Base-by-base conservation (phyloP, 805 yeast genomes). In the Clavispora carvajalis region DNA sequence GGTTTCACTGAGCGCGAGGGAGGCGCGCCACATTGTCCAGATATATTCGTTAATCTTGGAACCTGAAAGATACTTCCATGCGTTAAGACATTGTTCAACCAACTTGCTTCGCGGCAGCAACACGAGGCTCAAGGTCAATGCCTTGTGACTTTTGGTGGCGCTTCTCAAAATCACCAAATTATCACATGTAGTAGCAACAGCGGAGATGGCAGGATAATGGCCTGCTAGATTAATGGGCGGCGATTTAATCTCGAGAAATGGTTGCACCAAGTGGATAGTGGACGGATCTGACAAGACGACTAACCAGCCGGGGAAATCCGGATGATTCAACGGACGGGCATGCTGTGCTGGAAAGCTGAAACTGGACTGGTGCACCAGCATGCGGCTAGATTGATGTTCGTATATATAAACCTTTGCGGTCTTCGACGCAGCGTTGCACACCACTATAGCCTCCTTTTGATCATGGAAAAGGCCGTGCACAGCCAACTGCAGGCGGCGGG, bases 11-110 rank as follows among this genome's bases (percentile, higher is more conserved):
- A 76, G 43, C 37, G 73, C 61, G 16, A 70, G 55, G 1, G 84
- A 77, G 1, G 79, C 57, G 34, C 82, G 67, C 88, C 89, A 84
- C 3, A 74, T 64, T 37, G 79, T 59, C 77, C 82, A 72, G n/a
- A 82, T 62, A 25, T 70, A 71, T 50, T 79, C 81, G 49, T 69
- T 71, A 3, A 78, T 68, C 41, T 73, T 73, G 2, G 82, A 65
- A n/a, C 82, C 84, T 4, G 80, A 70, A 15, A 82, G 54, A 45
- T 73, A 72, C 40, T 67, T 70, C 47, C 83, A 67, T 2, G 77
- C 64, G 12, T 63, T 57, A n/a, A 83, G 60, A 33, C 82, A 72
- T 10, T 53, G 65, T 4, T 44, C 22, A 1, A 80, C 77, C 5
- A 74, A 51, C 1, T 62, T 61, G 28, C 67, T 65, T 11, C 58